Percentiles rank a stretch among this genome's conserved stretches.
These are phyloP conservation scores for Saturnispora saitoi DNA, from an alignment of 805 yeast species.

Conservation along the genomic window DNA sequence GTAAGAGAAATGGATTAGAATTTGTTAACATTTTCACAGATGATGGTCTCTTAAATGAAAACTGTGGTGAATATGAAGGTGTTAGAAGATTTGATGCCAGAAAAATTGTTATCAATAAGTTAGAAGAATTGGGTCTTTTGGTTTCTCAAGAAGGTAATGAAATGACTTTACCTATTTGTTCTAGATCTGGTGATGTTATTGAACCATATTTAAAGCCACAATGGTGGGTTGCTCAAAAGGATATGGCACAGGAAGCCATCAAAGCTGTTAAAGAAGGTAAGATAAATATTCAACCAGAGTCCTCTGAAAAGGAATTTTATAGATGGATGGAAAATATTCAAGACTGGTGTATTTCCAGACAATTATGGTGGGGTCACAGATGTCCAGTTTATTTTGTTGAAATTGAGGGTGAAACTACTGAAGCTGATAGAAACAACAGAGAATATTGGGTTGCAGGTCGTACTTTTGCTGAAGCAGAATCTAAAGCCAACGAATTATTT, in stretches of 20 bases:
- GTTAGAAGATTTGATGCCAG: slow-evolving; percentile 94
- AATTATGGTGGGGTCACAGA: slow-evolving; percentile 92
- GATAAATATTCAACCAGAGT: slow-evolving; percentile 73
- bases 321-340: slow-evolving; percentile 94
- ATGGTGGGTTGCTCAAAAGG: slow-evolving; percentile 96
- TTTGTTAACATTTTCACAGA: slow-evolving; percentile 87
- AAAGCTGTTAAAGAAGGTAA: slow-evolving; percentile 77
- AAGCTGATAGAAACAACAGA: slow-evolving; percentile 52
- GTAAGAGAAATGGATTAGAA: slow-evolving; percentile 87
- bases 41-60: slow-evolving; percentile 81
- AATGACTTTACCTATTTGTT: slow-evolving; percentile 90
- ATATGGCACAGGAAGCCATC: slow-evolving; percentile 82
- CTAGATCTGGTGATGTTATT: slow-evolving; percentile 93
- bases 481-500: slow-evolving; percentile 68
- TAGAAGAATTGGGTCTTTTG: slow-evolving; percentile 65
- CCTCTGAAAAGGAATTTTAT: slow-evolving; percentile 88
- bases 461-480: slow-evolving; percentile 70
- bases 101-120: slow-evolving; percentile 66
- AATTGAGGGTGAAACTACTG: slow-evolving; percentile 55
- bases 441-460: slow-evolving; percentile 90
- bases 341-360: slow-evolving; percentile 99
- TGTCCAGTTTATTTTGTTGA: slow-evolving; percentile 89
- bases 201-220: slow-evolving; percentile 97
- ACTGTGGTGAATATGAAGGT: slow-evolving; percentile 91
- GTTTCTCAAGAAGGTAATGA: slow-evolving; percentile 88